Evolutionary conservation across 1,284 basidiomycete genomes (phyloP).

Genomic region (Ceratobasidium sp.): DNA sequence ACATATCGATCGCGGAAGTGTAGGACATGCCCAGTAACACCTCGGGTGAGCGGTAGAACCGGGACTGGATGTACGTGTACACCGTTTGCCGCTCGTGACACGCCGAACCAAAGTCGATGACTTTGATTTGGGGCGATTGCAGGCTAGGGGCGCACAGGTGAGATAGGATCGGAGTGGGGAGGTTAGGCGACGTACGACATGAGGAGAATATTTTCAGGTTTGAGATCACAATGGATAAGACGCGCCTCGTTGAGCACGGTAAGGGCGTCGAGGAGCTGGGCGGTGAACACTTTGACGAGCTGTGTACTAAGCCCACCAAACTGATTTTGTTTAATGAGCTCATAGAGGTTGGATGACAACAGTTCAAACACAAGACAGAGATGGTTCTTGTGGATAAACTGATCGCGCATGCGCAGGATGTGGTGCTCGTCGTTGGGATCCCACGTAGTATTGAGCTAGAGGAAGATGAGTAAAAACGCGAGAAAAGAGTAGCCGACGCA

Average conservation of each 20-base stretch:
- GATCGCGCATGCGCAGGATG: conserved; percentile 94
- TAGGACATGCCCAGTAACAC: conserved; percentile 96
- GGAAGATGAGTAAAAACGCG: conserved; percentile 28
- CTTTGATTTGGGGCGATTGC: conserved; percentile 98
- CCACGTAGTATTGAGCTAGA: conserved; percentile 89
- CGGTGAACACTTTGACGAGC: conserved; percentile 97
- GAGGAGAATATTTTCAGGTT: conserved; percentile 95
- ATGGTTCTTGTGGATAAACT: conserved; percentile 97
- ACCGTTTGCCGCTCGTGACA: conserved; percentile 99
- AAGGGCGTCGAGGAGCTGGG: conserved; percentile 93
- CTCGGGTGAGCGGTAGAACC: conserved; percentile 98
- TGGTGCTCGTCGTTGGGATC: conserved; percentile 97
- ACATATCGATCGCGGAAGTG: conserved; percentile 95
- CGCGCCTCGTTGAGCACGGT: conserved; percentile 94
- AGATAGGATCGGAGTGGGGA: conserved; percentile 35
- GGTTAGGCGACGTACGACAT: conserved; percentile 78
- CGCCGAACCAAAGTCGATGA: conserved; percentile 99
- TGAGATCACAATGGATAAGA: conserved; percentile 97
- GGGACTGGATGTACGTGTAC: conserved; percentile 99
- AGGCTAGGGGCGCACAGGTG: conserved; percentile 66
- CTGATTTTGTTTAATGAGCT: conserved; percentile 99
- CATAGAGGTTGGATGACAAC: conserved; percentile 97
- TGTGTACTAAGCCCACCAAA: conserved; percentile 98
- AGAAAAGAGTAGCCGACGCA: conserved; percentile 60
- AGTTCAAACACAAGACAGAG: conserved; percentile 98